Evolutionary conservation across 1,139 yeast genomes (phyloP).

Genomic region (Yamadazyma mexicana): DNA sequence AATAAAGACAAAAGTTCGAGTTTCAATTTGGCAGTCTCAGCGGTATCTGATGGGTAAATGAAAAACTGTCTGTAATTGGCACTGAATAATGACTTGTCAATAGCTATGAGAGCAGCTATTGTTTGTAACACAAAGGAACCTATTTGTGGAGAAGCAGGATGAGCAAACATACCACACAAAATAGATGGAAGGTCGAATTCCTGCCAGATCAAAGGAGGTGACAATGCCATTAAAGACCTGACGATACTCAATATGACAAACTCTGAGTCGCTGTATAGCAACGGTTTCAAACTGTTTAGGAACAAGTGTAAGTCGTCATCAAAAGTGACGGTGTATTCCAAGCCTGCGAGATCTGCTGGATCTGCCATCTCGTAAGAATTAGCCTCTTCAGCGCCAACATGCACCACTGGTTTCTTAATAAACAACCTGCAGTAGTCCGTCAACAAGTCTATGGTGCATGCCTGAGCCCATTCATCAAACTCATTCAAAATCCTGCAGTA

Average conservation of each 20-base stretch:
- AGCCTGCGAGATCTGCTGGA: slow-evolving; percentile 24
- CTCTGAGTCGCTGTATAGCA: slow-evolving; percentile 55
- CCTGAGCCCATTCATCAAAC: slow-evolving; percentile 80
- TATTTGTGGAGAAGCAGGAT: slow-evolving; percentile 31
- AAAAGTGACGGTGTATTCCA: slow-evolving; percentile 38
- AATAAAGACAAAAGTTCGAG: slow-evolving; percentile 63
- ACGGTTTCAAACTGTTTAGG: slow-evolving; percentile 41
- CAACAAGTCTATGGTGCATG: slow-evolving; percentile 58
- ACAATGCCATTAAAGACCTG: slow-evolving; percentile 53
- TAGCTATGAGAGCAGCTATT: slow-evolving; percentile 18
- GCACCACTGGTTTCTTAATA: slow-evolving; percentile 51
- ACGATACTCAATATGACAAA: slow-evolving; percentile 63
- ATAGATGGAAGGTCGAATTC: slow-evolving; percentile 51
- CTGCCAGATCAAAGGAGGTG: slow-evolving; percentile 51
- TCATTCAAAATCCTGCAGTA: slow-evolving; percentile 53
- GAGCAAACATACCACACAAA: slow-evolving; percentile 42
- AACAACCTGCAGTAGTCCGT: slow-evolving; percentile 66
- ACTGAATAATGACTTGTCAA: slow-evolving; percentile 41
- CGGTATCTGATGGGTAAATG: slow-evolving; percentile 58
- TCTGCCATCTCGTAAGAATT: background rate
- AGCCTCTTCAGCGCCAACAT: slow-evolving; percentile 29
- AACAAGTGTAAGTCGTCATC: slow-evolving; percentile 62
- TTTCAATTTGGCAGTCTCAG: slow-evolving; percentile 51
- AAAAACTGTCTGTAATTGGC: slow-evolving; percentile 53
- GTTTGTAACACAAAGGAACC: slow-evolving; percentile 42